Evolutionary conservation across 1,284 basidiomycete genomes (phyloP).

Genomic region (Puccinia novopanici): DNA sequence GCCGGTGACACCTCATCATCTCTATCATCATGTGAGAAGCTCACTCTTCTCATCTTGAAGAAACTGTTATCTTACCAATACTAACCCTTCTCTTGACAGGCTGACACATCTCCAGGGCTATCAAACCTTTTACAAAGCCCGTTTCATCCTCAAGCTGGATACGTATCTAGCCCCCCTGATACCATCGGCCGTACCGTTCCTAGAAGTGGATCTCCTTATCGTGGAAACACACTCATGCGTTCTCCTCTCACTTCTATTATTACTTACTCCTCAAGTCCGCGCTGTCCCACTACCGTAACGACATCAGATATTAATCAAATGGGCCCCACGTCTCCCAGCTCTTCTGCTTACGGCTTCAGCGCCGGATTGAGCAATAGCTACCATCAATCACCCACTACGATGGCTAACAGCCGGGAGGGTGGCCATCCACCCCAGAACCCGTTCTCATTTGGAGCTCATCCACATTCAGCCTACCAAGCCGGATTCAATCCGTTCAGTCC

Average conservation of each 20-base stretch:
- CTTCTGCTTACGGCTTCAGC: slow-evolving; percentile 24
- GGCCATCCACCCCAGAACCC: slow-evolving; percentile 22
- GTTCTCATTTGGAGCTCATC: slow-evolving; percentile 20
- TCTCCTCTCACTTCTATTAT: slow-evolving; percentile 25
- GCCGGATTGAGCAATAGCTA: neutral
- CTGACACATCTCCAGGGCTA: slow-evolving; percentile 15
- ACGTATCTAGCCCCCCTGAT: slow-evolving; percentile 5
- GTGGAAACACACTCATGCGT: slow-evolving; percentile 16
- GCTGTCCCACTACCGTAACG: slow-evolving; percentile 6
- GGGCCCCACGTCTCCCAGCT: slow-evolving; percentile 8
- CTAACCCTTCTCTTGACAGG: neutral
- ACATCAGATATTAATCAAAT: slow-evolving; percentile 17
- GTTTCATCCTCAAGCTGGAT: slow-evolving; percentile 36
- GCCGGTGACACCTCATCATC: slow-evolving; percentile 35
- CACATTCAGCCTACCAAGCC: slow-evolving; percentile 12
- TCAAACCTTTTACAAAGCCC: slow-evolving; percentile 35
- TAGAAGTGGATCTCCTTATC: slow-evolving; percentile 41
- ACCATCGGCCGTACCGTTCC: slow-evolving; percentile 23
- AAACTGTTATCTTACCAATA: neutral
- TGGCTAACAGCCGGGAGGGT: neutral
- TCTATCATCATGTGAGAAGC: slow-evolving; percentile 35
- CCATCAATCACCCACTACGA: neutral
- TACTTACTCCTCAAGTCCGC: slow-evolving; percentile 5
- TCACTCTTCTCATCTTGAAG: neutral
- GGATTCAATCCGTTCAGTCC: slow-evolving; percentile 32